A percentile compares a stretch with the other conserved stretches of the same genome.
These are phyloP conservation scores for Skeletonema menzelii DNA, from an alignment of 108 stramenopile species.

Conservation along the genomic window DNA sequence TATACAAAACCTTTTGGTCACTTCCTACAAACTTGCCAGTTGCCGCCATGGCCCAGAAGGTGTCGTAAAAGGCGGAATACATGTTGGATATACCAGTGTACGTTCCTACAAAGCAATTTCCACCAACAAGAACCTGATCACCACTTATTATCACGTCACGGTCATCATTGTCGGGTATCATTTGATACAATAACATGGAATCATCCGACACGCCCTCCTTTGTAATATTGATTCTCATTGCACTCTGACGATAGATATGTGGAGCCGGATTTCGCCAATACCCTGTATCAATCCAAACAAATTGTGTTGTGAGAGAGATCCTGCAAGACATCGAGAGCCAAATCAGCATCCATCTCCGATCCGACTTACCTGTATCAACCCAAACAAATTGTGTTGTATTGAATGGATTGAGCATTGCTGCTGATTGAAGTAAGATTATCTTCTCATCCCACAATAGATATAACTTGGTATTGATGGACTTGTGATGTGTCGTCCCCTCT, in stretches of 20 bases:
- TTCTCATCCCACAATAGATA: slow-evolving; percentile 52
- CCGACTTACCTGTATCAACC: slow-evolving; percentile 53
- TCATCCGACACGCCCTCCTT: slow-evolving; percentile 44
- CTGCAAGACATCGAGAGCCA: no score
- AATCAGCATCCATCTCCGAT: no score
- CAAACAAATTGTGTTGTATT: slow-evolving; percentile 46
- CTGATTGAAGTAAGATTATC: slow-evolving; percentile 39
- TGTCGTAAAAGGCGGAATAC: slow-evolving; percentile 50
- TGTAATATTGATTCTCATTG: slow-evolving; percentile 42
- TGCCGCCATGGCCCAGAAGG: slow-evolving; percentile 43
- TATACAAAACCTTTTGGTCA: slow-evolving; percentile 48
- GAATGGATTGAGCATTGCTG: slow-evolving; percentile 52
- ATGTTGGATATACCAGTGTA: slow-evolving; percentile 43
- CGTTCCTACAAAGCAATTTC: slow-evolving; percentile 47
- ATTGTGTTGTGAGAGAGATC: slow-evolving; percentile 45
- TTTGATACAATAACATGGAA: slow-evolving; percentile 36
- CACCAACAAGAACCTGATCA: slow-evolving; percentile 40
- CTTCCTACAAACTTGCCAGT: slow-evolving; percentile 49
- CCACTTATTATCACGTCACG: slow-evolving; percentile 26
- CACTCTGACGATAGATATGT: slow-evolving; percentile 38
- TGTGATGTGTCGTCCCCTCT: slow-evolving; percentile 44
- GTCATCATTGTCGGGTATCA: slow-evolving; percentile 29
- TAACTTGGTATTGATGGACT: slow-evolving; percentile 40
- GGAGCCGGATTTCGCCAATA: slow-evolving; percentile 50
- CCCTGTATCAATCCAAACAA: slow-evolving; percentile 47